phyloP scores from a whole-genome alignment of 139 green algal genomes.

The Volvox reticuliferus region DNA sequence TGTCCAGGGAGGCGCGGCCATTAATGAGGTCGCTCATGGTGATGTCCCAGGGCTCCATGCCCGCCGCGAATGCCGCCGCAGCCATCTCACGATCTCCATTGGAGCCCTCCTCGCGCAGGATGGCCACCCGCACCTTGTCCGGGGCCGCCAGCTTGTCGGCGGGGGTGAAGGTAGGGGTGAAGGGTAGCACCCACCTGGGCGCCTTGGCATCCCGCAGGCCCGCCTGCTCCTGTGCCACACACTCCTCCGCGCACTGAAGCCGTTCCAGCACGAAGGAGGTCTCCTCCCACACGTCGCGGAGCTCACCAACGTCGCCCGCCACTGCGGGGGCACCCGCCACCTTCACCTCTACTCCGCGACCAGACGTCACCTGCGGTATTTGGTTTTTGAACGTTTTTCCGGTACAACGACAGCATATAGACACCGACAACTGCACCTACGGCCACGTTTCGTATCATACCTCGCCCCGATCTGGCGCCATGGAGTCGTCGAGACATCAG shows the following conservation, averaged over 20 bases:
- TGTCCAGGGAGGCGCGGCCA: slow-evolving; percentile 79
- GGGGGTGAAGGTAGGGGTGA: slow-evolving; percentile 81
- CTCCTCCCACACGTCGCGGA: slow-evolving; percentile 95
- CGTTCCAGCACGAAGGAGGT: slow-evolving; percentile 95
- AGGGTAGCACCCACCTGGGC: slow-evolving; percentile 90
- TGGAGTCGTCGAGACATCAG: too few relatives aligned
- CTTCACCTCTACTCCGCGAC: slow-evolving; percentile 60
- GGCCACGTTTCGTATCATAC: too few relatives aligned
- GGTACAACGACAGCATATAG: too few relatives aligned
- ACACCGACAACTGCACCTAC: too few relatives aligned
- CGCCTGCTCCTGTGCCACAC: slow-evolving; percentile 81
- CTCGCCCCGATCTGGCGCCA: too few relatives aligned
- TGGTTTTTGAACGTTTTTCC: too few relatives aligned
- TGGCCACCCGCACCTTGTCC: slow-evolving; percentile 84
- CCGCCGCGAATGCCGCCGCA: slow-evolving; percentile 84
- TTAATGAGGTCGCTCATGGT: slow-evolving; percentile 96
- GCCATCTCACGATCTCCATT: slow-evolving; percentile 99
- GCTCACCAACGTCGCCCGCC: slow-evolving; percentile 59
- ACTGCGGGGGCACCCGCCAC: slow-evolving; percentile 73
- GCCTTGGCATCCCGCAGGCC: slow-evolving; percentile 65
- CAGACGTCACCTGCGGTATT: not conserved
- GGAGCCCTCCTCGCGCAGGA: slow-evolving; percentile 97
- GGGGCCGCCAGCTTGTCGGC: slow-evolving; percentile 69
- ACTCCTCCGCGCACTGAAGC: slow-evolving; percentile 85
- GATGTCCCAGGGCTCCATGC: slow-evolving; percentile 98